phyloP scores from a whole-genome alignment of 768 basidiomycete genomes.

The Podaxis sp. region DNA sequence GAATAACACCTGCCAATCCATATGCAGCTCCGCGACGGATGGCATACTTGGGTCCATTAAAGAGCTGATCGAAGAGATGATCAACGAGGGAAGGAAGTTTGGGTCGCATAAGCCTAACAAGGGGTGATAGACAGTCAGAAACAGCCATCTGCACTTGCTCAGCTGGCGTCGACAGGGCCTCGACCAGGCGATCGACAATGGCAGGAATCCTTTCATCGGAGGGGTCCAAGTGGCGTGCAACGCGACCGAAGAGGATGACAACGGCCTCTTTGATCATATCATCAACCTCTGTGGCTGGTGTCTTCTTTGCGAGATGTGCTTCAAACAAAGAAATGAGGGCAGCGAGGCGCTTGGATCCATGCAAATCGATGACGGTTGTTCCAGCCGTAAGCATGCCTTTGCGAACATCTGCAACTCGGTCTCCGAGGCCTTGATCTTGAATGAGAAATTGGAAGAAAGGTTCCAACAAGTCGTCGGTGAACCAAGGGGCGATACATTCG shows the following conservation, averaged over 20 bases:
- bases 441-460: conserved; percentile 86
- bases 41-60: conserved; percentile 83
- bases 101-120: conserved; percentile 69
- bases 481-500: conserved; percentile 61
- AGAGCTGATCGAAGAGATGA: conserved; percentile 71
- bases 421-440: conserved; percentile 83
- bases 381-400: conserved; percentile 87
- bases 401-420: conserved; percentile 78
- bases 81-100: conserved; percentile 68
- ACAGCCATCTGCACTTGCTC: conserved; percentile 97
- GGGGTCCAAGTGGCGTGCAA: conserved; percentile 82
- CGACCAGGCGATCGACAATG: conserved; percentile 83
- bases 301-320: conserved; percentile 56
- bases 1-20: conserved; percentile 89
- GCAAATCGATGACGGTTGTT: conserved; percentile 75
- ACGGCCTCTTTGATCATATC: conserved; percentile 95
- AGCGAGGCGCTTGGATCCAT: conserved; percentile 70
- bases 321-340: conserved; percentile 83
- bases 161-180: conserved; percentile 88
- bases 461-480: conserved; percentile 59
- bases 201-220: conserved; percentile 74
- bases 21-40: conserved; percentile 96
- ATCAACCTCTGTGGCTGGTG: conserved; percentile 63
- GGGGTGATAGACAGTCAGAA: conserved; percentile 89
- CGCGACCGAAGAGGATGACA: conserved; percentile 90